Evolutionary conservation across 1,284 basidiomycete genomes (phyloP).

Genomic region (Trametes polyzona): DNA sequence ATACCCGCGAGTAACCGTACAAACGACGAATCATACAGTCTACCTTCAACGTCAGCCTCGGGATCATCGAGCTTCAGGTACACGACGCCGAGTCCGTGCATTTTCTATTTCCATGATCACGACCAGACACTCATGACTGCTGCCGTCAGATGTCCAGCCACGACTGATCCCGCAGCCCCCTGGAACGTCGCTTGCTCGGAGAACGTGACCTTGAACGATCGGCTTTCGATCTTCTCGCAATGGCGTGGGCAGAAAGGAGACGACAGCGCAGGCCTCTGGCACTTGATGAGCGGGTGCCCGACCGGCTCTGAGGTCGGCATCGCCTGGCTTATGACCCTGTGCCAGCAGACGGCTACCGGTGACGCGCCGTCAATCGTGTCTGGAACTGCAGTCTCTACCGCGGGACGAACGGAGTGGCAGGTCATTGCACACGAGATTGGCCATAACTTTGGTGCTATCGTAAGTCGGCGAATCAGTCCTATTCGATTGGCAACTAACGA

Average conservation of each 20-base stretch:
- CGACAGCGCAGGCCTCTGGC: slow-evolving; percentile 85
- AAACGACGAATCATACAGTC: slow-evolving; percentile 35
- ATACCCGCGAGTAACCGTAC: neutral
- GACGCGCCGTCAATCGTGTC: slow-evolving; percentile 61
- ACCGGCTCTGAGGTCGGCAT: slow-evolving; percentile 88
- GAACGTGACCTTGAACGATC: slow-evolving; percentile 61
- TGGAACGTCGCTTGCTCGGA: slow-evolving; percentile 64
- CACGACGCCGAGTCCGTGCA: slow-evolving; percentile 53
- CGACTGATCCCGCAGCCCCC: slow-evolving; percentile 48
- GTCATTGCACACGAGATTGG: slow-evolving; percentile 89
- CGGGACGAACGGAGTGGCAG: slow-evolving; percentile 77
- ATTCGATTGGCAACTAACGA: neutral
- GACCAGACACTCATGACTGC: neutral
- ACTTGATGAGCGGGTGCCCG: slow-evolving; percentile 87
- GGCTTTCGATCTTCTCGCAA: slow-evolving; percentile 80
- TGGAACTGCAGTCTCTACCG: slow-evolving; percentile 85
- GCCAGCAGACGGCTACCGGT: slow-evolving; percentile 57
- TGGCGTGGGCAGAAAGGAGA: slow-evolving; percentile 80
- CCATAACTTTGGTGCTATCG: slow-evolving; percentile 92
- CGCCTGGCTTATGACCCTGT: slow-evolving; percentile 86
- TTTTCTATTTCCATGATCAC: neutral
- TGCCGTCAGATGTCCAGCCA: slow-evolving; percentile 55
- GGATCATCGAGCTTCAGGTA: slow-evolving; percentile 81
- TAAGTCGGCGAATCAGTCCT: slow-evolving; percentile 43
- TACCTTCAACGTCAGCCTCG: slow-evolving; percentile 87